Conservation (phyloP, 2,329 filamentous ascomycete species). For the Scedosporium minutisporum region DNA sequence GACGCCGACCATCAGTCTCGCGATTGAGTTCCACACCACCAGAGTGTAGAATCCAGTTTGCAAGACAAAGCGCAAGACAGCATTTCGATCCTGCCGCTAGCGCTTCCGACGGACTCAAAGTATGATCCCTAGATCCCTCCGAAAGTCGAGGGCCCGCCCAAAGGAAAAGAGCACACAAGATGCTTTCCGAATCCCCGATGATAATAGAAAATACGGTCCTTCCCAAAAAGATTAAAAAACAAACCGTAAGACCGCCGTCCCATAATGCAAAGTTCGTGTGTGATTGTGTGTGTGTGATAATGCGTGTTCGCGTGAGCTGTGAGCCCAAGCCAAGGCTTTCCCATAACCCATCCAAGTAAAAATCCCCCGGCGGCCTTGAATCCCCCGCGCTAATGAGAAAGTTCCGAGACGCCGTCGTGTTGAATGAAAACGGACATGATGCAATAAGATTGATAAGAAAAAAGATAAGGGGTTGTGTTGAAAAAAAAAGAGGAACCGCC, state of each 20-base stretch:
- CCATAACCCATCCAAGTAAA: not conserved
- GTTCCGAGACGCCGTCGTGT: not conserved
- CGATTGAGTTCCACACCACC: not conserved
- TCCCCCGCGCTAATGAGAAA: conserved; percentile 4
- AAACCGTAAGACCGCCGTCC: not conserved
- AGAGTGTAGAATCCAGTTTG: not conserved
- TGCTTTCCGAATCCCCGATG: not conserved
- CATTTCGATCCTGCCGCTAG: not conserved
- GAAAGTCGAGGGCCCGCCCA: not conserved
- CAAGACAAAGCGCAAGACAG: not conserved
- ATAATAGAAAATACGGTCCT: not conserved
- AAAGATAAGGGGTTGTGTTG: not conserved
- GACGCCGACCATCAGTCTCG: not conserved
- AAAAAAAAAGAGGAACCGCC: conserved; percentile 1
- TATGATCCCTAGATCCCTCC: not conserved
- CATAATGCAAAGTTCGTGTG: not conserved
- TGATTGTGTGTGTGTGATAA: not conserved
- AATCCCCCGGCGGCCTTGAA: conserved; percentile 1
- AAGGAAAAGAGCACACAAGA: not conserved
- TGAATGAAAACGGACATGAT: not conserved
- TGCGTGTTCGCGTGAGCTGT: not conserved
- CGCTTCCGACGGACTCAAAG: not conserved
- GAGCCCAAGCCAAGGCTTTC: not conserved
- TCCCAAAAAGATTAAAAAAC: conserved; percentile 1
- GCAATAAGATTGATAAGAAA: not conserved